These are phyloP conservation scores for Chrysoporthe austroafricana DNA, from an alignment of 2,329 filamentous ascomycete species.

Conservation along the genomic window DNA sequence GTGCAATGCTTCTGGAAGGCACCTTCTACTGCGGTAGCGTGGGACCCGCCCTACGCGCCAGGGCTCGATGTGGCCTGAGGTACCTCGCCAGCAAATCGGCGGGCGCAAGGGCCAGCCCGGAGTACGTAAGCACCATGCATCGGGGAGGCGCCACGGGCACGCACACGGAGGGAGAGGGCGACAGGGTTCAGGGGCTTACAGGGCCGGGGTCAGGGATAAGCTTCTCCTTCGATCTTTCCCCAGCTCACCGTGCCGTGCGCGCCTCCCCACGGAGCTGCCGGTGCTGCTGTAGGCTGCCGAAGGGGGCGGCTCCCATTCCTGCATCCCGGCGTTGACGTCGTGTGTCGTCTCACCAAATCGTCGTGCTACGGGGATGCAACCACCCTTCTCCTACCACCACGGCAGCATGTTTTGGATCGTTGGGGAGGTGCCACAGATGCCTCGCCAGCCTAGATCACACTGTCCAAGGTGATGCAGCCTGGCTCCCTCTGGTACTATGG, in stretches of 20 bases:
- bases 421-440: not conserved
- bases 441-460: not conserved
- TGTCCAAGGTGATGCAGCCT: not conserved
- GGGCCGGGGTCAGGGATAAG: not conserved
- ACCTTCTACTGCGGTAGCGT: constrained; percentile 11
- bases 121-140: not conserved
- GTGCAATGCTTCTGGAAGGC: constrained; percentile 24
- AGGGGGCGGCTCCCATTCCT: no score
- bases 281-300: no score
- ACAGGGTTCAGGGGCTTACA: not conserved
- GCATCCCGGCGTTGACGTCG: not conserved
- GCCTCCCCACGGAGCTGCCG: no score
- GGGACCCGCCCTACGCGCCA: not conserved
- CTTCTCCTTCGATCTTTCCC: no score
- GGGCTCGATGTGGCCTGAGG: no score
- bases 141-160: no score
- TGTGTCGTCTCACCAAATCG: not conserved
- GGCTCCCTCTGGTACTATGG: not conserved
- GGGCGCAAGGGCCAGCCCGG: not conserved
- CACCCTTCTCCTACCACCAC: not conserved
- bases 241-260: no score
- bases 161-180: not conserved
- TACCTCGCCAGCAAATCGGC: not conserved
- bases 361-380: not conserved
- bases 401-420: not conserved